Evolutionary conservation across 768 basidiomycete species (phyloP), one percentile per base, ranked within the genome.

Genomic region (Suillus placidus): DNA sequence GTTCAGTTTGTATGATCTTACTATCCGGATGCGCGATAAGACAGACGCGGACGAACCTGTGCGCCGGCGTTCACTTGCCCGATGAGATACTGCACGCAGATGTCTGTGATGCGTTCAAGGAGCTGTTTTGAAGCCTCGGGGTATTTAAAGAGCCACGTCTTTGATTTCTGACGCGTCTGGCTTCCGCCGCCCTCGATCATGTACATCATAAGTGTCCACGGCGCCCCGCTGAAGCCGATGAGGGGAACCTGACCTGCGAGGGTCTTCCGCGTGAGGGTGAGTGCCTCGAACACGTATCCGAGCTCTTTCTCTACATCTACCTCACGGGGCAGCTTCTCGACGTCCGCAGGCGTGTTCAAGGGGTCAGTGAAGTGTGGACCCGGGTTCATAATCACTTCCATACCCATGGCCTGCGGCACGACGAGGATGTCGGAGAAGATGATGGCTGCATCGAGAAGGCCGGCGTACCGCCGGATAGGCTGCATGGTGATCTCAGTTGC

Each of bases 371-470:
- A 95, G 74, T 83, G 80, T 2, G 97, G 97, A 4, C 88, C 93
- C 1, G 95, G 95, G 71, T 91, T 92, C 97, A 99, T 99, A 72
- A 91, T 81, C 0, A 95, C 91, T 71, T 91, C 90, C 89, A 99
- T 92, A 20, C 97, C 97, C 89, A 99, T 88, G 26, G 97, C 97
- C 75, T 99, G 96, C 0, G 97, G 97, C 64, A 99, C 83, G 76
- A 99, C 96, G 68, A 99, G 90, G 79, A 99, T 99, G 76, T 99
- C 97, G 71, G 89, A 93, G 83, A 99, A 99, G 78, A 99, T 98
- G 80, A 99, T 99, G 63, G 95, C 87, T 12, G 97, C 97, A 78
- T 99, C 97, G 71, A 99, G 78, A 42, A 96, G 85, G 54, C 90
- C 93, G 2, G 87, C 76, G 79, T 92, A 99, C 54, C 95, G 88